phyloP scores from a whole-genome alignment of 2,329 filamentous ascomycete genomes.

The Claviceps lovelessii region DNA sequence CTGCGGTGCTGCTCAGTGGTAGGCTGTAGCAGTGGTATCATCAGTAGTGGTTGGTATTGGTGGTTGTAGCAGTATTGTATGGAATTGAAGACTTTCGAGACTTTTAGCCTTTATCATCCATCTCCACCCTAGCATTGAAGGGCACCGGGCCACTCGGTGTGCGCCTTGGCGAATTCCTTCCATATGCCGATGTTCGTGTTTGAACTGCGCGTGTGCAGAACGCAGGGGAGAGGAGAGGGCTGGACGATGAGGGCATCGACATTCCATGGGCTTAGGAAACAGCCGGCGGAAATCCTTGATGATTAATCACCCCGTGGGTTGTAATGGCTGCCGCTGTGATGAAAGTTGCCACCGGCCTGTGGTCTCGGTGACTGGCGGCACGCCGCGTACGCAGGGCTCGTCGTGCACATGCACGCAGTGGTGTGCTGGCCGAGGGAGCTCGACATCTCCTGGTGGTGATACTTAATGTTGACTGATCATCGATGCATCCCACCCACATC shows the following conservation, averaged over 20 bases:
- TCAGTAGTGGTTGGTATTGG: no score
- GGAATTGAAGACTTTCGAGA: no score
- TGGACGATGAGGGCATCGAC: not conserved
- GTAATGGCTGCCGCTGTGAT: not conserved
- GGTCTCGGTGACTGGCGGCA: not conserved
- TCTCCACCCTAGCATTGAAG: not conserved
- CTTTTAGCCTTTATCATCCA: not conserved
- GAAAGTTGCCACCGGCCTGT: not conserved
- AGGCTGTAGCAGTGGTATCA: no score
- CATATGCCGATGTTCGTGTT: not conserved
- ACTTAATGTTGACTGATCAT: no score
- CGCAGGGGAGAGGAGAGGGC: not conserved
- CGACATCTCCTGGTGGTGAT: not conserved
- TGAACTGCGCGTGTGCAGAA: not conserved
- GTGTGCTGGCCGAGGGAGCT: no score
- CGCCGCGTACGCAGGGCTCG: no score
- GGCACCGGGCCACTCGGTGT: not conserved
- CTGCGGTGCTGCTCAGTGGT: no score
- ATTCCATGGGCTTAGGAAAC: not conserved
- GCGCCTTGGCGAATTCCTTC: not conserved
- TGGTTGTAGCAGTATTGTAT: no score
- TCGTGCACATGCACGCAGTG: no score
- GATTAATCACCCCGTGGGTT: not conserved
- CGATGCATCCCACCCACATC: not conserved
- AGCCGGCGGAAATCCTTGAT: not conserved